Conservation (phyloP, 352 stramenopile genomes). For the Thalassiosira hispida region DNA sequence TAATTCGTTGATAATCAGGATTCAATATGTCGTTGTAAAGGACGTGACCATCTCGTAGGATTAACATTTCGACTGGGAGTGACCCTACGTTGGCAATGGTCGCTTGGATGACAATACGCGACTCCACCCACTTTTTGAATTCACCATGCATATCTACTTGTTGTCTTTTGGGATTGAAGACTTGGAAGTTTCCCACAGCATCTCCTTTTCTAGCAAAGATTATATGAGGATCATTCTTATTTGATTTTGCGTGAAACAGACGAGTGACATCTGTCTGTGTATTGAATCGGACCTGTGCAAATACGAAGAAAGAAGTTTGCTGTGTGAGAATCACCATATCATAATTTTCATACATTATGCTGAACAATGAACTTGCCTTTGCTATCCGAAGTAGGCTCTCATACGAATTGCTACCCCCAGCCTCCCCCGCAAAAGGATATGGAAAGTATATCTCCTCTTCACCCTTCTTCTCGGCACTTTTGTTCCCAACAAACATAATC, state of each 20-base stretch:
- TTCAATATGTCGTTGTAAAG: constrained; percentile 14
- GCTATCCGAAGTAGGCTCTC: constrained; percentile 14
- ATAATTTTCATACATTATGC: neutral
- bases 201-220: constrained; percentile 39
- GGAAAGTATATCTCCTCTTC: constrained; percentile 43
- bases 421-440: constrained; percentile 34
- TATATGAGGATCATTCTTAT: constrained; percentile 26
- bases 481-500: constrained; percentile 49
- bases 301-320: neutral
- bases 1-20: constrained; percentile 11
- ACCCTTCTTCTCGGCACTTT: constrained; percentile 37
- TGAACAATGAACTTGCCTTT: constrained; percentile 20
- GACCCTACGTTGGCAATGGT: constrained; percentile 26
- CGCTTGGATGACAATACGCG: constrained; percentile 15
- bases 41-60: constrained; percentile 17
- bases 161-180: constrained; percentile 23
- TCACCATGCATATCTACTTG: constrained; percentile 1
- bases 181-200: constrained; percentile 11
- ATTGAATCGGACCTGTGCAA: constrained; percentile 35
- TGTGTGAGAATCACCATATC: neutral
- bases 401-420: neutral
- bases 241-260: constrained; percentile 9
- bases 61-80: constrained; percentile 21
- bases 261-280: constrained; percentile 22
- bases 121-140: constrained; percentile 28